A percentile compares a stretch with the other conserved stretches of the same genome.
Evolutionary conservation across 345 rosid genomes (phyloP).

Genomic region (Melaleuca quinquenervia): DNA sequence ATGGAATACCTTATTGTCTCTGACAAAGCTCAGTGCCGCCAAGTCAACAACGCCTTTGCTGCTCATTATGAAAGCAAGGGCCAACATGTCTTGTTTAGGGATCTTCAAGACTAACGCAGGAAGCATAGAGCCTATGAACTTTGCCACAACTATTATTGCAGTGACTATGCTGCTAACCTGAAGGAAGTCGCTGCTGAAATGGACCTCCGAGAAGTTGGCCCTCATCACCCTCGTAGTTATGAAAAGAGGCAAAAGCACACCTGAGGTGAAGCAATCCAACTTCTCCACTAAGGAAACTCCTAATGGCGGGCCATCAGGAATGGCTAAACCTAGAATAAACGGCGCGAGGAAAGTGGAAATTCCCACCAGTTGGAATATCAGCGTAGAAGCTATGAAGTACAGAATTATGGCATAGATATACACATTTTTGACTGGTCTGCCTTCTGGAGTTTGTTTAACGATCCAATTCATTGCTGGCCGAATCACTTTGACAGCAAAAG

Average conservation of each 20-base stretch:
- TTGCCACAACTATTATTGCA: neutral
- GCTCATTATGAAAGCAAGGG: neutral
- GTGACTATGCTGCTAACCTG: neutral
- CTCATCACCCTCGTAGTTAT: conserved; percentile 2
- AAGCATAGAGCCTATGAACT: neutral
- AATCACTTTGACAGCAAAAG: neutral
- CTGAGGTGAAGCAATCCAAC: conserved; percentile 4
- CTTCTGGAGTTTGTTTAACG: conserved; percentile 5
- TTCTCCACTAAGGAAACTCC: conserved; percentile 15
- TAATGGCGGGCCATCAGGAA: conserved; percentile 16
- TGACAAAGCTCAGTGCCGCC: neutral
- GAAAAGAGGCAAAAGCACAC: conserved; percentile 8
- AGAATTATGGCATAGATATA: conserved; percentile 6
- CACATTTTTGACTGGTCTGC: neutral
- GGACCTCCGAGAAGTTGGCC: neutral
- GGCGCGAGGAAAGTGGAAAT: conserved; percentile 1
- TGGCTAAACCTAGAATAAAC: conserved; percentile 6
- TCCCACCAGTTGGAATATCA: neutral
- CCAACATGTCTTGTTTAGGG: neutral
- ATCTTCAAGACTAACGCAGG: neutral
- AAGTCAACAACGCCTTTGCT: neutral
- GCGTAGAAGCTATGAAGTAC: neutral
- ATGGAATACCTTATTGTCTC: neutral
- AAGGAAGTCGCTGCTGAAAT: neutral
- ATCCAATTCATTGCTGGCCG: conserved; percentile 8